Evolutionary conservation across 495 filamentous ascomycete genomes (phyloP), one percentile per base, ranked within the genome.

Genomic region (Chaetomium tenue): DNA sequence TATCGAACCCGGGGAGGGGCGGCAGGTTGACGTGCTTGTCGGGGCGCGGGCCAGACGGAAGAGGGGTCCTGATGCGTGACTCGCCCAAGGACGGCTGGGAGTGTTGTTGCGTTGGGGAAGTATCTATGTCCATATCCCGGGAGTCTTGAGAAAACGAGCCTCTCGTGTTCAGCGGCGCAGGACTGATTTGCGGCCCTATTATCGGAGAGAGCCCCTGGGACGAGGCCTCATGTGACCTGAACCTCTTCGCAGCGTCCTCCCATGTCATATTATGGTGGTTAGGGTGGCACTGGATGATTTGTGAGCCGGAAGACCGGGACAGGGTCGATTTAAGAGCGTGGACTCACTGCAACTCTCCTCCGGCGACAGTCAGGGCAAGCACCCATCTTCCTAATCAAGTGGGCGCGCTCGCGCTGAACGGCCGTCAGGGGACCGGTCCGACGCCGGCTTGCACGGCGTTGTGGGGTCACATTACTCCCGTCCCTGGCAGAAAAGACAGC

Each of bases 201-300:
- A 75, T 58, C 40, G 75, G 74, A 23, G 76, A 70, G 18, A 78
- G 68, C 20, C 76, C 76, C 65, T 77, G 78, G 53, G 76, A 70
- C 53, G 67, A 61, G 15, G 79, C 74, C 48, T 76, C 76, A 52
- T 72, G 70, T 23, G 76, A 74, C 33, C 72, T 71, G 72, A 76
- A 81, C 65, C 79, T 82, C 61, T 71, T 71, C 33, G 76, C 71
- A 25, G 78, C 77, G 39, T 80, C 78, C 68, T 82, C 80, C 78
- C 79, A 82, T 1, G 79, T 78, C 78, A 80, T 80, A 67, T 75
- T 76, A 64, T 80, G 78, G 68, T 82, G 80, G 57, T 77, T 77
- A 0, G 80, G 79, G 66, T 82, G 78, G 64, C 80, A 82, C 80
- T 82, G 59, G 9, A 33, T 18, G 20, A 22, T 8, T 28, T 60